Percentiles rank a stretch among this genome's conserved stretches.
Conservation (phyloP, 306 rosid species). For the Purshia tridentata region DNA sequence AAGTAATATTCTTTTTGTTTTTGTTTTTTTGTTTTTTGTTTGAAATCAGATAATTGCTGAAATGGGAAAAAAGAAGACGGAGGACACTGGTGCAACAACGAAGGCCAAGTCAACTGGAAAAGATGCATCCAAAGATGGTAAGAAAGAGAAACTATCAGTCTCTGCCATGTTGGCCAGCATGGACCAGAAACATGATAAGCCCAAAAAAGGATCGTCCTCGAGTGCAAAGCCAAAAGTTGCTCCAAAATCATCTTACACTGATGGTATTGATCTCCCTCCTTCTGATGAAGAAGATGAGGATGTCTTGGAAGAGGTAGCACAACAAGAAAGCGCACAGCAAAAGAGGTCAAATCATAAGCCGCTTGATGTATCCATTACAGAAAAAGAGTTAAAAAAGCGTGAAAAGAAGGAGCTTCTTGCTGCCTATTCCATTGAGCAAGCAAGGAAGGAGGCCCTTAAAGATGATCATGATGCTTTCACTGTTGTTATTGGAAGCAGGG, state of each 20-base stretch:
- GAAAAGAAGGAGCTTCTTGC: constrained; percentile 64
- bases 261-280: constrained; percentile 62
- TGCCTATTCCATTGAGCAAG: constrained; percentile 47
- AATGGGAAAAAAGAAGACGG: constrained; percentile 29
- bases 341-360: constrained; percentile 35
- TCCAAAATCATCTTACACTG: constrained; percentile 47
- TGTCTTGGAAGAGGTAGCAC: constrained; percentile 31
- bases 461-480: constrained; percentile 80
- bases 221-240: constrained; percentile 41
- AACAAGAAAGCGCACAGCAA: constrained; percentile 23
- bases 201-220: constrained; percentile 39
- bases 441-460: constrained; percentile 57
- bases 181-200: constrained; percentile 47
- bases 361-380: constrained; percentile 43
- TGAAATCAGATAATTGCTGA: constrained; percentile 5
- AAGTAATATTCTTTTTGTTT: not conserved
- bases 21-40: not conserved
- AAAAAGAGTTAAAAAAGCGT: constrained; percentile 49
- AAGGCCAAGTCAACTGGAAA: constrained; percentile 18
- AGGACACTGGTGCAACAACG: constrained; percentile 19
- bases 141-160: constrained; percentile 24
- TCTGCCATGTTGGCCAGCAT: constrained; percentile 39
- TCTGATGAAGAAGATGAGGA: constrained; percentile 57
- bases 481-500: constrained; percentile 62
- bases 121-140: constrained; percentile 19